Evolutionary conservation across 164 flowering plant species (phyloP).

Genomic region (Aristolochia californica): DNA sequence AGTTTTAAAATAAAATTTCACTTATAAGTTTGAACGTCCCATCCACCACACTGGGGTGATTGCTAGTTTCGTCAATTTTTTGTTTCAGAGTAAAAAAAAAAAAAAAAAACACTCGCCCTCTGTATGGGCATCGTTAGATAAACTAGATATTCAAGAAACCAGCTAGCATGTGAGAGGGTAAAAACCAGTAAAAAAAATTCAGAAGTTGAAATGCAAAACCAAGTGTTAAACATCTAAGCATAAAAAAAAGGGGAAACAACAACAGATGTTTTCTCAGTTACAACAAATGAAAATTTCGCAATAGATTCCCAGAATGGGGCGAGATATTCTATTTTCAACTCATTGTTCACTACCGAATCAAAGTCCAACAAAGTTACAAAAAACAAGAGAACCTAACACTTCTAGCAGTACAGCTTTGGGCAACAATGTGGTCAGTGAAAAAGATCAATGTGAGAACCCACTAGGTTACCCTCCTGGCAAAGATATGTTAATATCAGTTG

Average conservation of each 20-base stretch:
- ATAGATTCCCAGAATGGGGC: neutral
- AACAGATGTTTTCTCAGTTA: slow-evolving; percentile 9
- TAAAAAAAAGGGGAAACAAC: slow-evolving; percentile 1
- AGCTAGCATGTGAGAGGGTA: neutral
- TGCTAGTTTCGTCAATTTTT: too few relatives aligned
- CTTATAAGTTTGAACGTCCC: too few relatives aligned
- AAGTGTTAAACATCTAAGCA: slow-evolving; percentile 8
- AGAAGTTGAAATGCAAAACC: slow-evolving; percentile 4
- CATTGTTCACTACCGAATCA: neutral
- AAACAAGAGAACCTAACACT: neutral
- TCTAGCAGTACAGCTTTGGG: too few relatives aligned
- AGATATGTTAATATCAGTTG: slow-evolving; percentile 60
- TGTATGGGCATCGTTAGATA: too few relatives aligned
- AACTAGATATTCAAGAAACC: neutral
- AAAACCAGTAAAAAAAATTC: slow-evolving; percentile 3
- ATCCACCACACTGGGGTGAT: too few relatives aligned
- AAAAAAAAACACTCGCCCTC: too few relatives aligned
- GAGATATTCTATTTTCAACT: slow-evolving; percentile 4
- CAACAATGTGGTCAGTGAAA: slow-evolving; percentile 25
- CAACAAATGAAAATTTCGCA: slow-evolving; percentile 3
- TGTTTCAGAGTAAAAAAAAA: too few relatives aligned
- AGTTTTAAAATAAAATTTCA: too few relatives aligned
- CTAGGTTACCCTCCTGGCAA: slow-evolving; percentile 33
- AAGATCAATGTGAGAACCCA: slow-evolving; percentile 9
- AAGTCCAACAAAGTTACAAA: slow-evolving; percentile 11